These are phyloP conservation scores for Tylopilus balloui DNA, from an alignment of 768 basidiomycete genomes.

Conservation along the genomic window DNA sequence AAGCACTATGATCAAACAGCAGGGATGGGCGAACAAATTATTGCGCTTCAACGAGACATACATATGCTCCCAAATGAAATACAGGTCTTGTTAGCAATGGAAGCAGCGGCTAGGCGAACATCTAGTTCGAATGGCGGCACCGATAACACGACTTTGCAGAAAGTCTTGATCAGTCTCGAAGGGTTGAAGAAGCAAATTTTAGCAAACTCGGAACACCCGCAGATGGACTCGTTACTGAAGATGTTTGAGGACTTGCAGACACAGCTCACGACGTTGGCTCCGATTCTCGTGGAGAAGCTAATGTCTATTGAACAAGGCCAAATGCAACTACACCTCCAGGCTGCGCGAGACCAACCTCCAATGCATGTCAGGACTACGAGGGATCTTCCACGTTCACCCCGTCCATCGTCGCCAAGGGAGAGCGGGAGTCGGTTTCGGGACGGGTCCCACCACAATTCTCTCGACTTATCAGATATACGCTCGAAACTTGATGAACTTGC, in stretches of 20 bases:
- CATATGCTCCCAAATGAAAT: constrained; percentile 28
- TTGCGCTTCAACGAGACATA: constrained; percentile 31
- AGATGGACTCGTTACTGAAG: constrained; percentile 23
- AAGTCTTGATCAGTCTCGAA: constrained; percentile 14
- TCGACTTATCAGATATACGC: constrained; percentile 29
- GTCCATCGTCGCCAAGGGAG: background rate
- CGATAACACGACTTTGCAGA: constrained; percentile 3
- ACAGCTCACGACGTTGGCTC: constrained; percentile 38
- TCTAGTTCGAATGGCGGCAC: background rate
- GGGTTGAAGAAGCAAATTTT: constrained; percentile 16
- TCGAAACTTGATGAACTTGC: constrained; percentile 38
- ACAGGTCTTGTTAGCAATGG: constrained; percentile 11
- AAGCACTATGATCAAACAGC: constrained; percentile 35
- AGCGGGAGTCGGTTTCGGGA: background rate
- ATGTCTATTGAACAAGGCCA: constrained; percentile 28
- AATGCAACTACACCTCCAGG: constrained; percentile 15
- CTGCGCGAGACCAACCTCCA: constrained; percentile 3
- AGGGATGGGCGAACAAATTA: constrained; percentile 31
- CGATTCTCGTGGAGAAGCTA: constrained; percentile 34
- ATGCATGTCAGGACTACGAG: background rate
- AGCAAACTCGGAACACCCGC: constrained; percentile 6
- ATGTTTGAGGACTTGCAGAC: constrained; percentile 38
- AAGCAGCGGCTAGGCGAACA: constrained; percentile 1
- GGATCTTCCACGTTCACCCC: constrained; percentile 11
- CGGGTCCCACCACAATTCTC: background rate